Evolutionary conservation across 495 filamentous ascomycete genomes (phyloP).

Genomic region (Aspergillus saccharolyticus): DNA sequence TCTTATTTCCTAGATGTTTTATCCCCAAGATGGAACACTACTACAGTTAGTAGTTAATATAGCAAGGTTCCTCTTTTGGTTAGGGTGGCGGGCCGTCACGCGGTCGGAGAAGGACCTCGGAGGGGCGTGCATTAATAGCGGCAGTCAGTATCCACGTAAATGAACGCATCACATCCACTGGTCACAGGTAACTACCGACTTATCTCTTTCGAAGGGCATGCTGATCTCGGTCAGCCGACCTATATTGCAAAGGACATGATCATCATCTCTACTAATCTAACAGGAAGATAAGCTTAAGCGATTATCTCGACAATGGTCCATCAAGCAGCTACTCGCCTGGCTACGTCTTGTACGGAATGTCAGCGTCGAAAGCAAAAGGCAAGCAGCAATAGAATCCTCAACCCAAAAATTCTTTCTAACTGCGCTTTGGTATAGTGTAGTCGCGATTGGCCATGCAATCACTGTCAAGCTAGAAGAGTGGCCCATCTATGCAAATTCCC

Average conservation of each 20-base stretch:
- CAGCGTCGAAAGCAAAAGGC: slow-evolving; percentile 36
- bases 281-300: background rate
- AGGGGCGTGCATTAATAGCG: too few relatives aligned
- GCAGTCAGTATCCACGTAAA: background rate
- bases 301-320: slow-evolving; percentile 13
- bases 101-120: too few relatives aligned
- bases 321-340: slow-evolving; percentile 6
- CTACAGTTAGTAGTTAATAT: too few relatives aligned
- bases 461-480: slow-evolving; percentile 28
- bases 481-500: slow-evolving; percentile 29
- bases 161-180: background rate
- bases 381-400: slow-evolving; percentile 3
- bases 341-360: slow-evolving; percentile 31
- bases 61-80: background rate
- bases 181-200: background rate
- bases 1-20: too few relatives aligned
- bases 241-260: background rate
- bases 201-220: background rate
- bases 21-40: too few relatives aligned
- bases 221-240: background rate
- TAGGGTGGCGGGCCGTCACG: background rate
- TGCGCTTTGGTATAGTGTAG: slow-evolving; percentile 23
- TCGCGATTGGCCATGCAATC: slow-evolving; percentile 33
- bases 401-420: slow-evolving; percentile 4
- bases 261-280: background rate